Evolutionary conservation across 2,329 filamentous ascomycete genomes (phyloP).

Genomic region (Remersonia thermophila): DNA sequence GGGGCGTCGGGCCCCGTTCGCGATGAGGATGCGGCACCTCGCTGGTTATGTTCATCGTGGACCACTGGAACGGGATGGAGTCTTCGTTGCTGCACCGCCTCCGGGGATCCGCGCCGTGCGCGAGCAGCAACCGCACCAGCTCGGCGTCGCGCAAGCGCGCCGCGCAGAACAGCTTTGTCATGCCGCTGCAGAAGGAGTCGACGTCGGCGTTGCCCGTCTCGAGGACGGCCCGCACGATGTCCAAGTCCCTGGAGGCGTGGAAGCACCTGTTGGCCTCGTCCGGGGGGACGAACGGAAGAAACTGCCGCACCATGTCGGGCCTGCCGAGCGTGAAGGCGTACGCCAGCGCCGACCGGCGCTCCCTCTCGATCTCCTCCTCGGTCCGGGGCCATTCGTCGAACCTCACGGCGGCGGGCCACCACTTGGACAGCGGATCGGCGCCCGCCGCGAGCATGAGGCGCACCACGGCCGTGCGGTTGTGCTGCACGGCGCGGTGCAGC

Average conservation of each 20-base stretch:
- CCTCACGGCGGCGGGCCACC: no score
- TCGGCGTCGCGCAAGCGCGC: not conserved
- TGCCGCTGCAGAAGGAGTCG: not conserved
- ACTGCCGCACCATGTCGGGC: not conserved
- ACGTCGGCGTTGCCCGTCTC: constrained; percentile 1
- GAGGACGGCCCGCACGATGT: not conserved
- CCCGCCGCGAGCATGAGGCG: constrained; percentile 2
- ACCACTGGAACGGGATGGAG: no score
- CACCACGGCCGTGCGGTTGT: not conserved
- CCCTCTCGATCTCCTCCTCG: no score
- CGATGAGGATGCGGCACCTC: no score
- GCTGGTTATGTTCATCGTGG: no score
- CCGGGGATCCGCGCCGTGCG: not conserved
- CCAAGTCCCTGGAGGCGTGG: not conserved
- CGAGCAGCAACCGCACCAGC: not conserved
- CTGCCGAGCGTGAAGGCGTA: no score
- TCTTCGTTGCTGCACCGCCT: no score
- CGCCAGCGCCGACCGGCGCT: no score
- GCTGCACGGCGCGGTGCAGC: constrained; percentile 5
- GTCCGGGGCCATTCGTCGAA: no score
- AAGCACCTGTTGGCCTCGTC: constrained; percentile 1
- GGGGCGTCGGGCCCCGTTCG: not conserved
- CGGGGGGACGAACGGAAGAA: constrained; percentile 1
- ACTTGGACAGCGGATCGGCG: no score
- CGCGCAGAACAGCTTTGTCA: not conserved